Evolutionary conservation across 1,284 basidiomycete species (phyloP), one percentile per base, ranked within the genome.

Genomic region (Grifola frondosa): DNA sequence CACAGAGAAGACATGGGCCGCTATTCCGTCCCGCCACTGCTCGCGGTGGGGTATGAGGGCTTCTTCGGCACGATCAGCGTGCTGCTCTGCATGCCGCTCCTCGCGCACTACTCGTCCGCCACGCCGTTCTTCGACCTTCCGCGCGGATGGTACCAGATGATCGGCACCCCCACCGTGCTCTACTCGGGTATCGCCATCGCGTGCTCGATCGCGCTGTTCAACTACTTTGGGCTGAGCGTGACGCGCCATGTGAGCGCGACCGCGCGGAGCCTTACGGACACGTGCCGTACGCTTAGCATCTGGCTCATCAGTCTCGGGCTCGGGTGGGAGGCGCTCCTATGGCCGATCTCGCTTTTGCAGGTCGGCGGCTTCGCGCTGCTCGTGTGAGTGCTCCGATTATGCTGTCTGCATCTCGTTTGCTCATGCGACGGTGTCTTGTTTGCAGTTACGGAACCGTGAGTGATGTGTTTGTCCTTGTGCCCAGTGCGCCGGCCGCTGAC

Each of bases 31-130:
- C 81, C 88, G 40, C 95, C 97, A n/a, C 77, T 98, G 24, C 79
- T 94, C 41, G 95, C 96, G 10, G 97, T 98, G 39, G 92, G 94
- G 21, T 90, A 82, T 52, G 97, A 99, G 69, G 97, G 97, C 37
- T 70, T 95, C 48, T 99, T 97, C 63, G 97, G 97, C 46, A 70
- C 85, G 15, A 54, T 88, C 47, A 90, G 90, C 17, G 83, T 94
- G 53, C 55, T 93, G 33, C 52, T 88, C 23, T 75, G 81, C 46
- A 76, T 93, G 67, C 88, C 90, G 5, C 68, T 94, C 58, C 53
- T 63, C 31, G 54, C 61, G 36, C 57, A 50, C 45, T 71, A 71
- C 76, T 64, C 91, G 12, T 77, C 89, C 1, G 96, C 93, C 69
- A 59, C 61, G 12, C 54, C 61, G 12, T 69, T 67, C 61, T 97